A percentile compares a stretch with the other conserved stretches of the same genome.
Evolutionary conservation across 345 rosid genomes (phyloP).

Genomic region (Brassica cretica): DNA sequence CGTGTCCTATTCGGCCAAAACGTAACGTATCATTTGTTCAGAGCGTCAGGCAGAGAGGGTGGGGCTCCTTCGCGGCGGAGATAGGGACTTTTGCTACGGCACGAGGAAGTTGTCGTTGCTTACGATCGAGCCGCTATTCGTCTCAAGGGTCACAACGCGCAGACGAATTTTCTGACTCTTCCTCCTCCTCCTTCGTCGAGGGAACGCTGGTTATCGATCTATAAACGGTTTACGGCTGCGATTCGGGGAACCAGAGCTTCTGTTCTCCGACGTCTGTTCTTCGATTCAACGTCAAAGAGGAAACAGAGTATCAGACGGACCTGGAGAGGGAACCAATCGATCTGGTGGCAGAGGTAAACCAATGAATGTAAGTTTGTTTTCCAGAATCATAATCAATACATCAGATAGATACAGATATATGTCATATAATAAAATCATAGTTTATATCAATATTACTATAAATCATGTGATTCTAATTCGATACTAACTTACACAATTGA

Average conservation of each 20-base stretch:
- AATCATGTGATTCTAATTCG: no score
- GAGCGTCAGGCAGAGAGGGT: slow-evolving; percentile 72
- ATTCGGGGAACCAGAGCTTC: slow-evolving; percentile 43
- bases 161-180: slow-evolving; percentile 49
- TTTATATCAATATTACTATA: no score
- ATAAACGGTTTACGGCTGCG: slow-evolving; percentile 42
- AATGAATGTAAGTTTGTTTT: neutral
- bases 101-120: slow-evolving; percentile 66
- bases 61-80: slow-evolving; percentile 98
- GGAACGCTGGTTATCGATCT: slow-evolving; percentile 30
- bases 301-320: neutral
- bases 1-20: no score
- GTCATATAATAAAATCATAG: neutral
- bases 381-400: neutral
- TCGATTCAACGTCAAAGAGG: slow-evolving; percentile 45
- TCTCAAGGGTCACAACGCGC: slow-evolving; percentile 57
- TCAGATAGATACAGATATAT: neutral
- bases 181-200: slow-evolving; percentile 35
- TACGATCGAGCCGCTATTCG: slow-evolving; percentile 66
- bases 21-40: neutral
- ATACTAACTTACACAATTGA: no score
- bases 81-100: slow-evolving; percentile 83
- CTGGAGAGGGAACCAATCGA: slow-evolving; percentile 8
- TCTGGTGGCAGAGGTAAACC: neutral
- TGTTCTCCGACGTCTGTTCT: slow-evolving; percentile 81